phyloP scores from a whole-genome alignment of 2,329 filamentous ascomycete genomes.

The Exophiala oligosperma region DNA sequence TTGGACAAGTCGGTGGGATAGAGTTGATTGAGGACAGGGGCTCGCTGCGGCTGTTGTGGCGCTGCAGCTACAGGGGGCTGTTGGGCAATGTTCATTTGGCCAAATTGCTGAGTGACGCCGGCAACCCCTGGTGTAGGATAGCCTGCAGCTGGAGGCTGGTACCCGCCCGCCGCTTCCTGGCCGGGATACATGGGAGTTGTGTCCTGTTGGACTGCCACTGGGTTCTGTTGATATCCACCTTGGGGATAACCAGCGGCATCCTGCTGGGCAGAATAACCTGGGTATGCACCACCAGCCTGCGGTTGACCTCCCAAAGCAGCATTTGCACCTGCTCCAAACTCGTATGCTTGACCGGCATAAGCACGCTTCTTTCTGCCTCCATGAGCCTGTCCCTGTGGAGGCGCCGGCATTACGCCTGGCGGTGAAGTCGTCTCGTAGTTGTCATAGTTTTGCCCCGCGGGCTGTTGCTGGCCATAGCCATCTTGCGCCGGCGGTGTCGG shows the following conservation, averaged over 20 bases:
- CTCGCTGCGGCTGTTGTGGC: slow-evolving; percentile 43
- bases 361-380: slow-evolving; percentile 75
- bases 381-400: slow-evolving; percentile 30
- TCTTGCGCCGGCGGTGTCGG: slow-evolving; percentile 37
- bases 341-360: slow-evolving; percentile 93
- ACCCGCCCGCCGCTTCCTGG: slow-evolving; percentile 54
- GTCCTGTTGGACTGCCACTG: slow-evolving; percentile 32
- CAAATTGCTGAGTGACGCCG: slow-evolving; percentile 80
- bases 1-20: slow-evolving; percentile 89
- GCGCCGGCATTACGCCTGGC: slow-evolving; percentile 34
- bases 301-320: slow-evolving; percentile 55
- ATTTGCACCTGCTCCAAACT: slow-evolving; percentile 87
- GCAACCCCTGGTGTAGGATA: slow-evolving; percentile 65
- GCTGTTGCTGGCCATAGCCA: slow-evolving; percentile 47
- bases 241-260: slow-evolving; percentile 45
- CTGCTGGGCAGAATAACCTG: slow-evolving; percentile 59
- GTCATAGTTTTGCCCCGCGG: slow-evolving; percentile 38
- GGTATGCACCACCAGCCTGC: slow-evolving; percentile 60
- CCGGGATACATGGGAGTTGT: slow-evolving; percentile 37
- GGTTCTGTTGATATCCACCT: slow-evolving; percentile 43
- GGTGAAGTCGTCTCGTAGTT: slow-evolving; percentile 39
- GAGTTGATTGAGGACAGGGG: slow-evolving; percentile 69
- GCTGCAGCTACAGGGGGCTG: slow-evolving; percentile 49
- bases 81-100: slow-evolving; percentile 69
- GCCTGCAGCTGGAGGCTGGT: slow-evolving; percentile 67